Percentiles rank a stretch among this genome's conserved stretches.
Evolutionary conservation across 2,329 filamentous ascomycete genomes (phyloP).

Genomic region (Aspergillus sp.): DNA sequence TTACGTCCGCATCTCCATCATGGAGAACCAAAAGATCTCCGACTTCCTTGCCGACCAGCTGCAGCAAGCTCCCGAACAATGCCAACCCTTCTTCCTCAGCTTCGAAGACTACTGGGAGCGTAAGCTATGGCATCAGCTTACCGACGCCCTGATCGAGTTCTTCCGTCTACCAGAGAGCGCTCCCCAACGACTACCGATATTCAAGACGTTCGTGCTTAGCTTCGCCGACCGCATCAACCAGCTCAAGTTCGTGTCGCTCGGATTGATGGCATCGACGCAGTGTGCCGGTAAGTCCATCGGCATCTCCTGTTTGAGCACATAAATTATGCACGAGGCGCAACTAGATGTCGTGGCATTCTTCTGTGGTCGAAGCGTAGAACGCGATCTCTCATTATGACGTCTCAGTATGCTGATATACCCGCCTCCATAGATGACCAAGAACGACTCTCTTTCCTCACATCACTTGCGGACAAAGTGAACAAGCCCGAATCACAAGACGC

Average conservation of each 20-base stretch:
- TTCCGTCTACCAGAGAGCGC: constrained; percentile 81
- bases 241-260: constrained; percentile 90
- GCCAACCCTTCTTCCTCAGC: constrained; percentile 82
- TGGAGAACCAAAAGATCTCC: constrained; percentile 85
- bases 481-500: constrained; percentile 92
- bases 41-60: constrained; percentile 91
- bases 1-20: constrained; percentile 41
- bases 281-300: constrained; percentile 48
- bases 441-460: constrained; percentile 78
- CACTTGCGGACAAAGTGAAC: constrained; percentile 83
- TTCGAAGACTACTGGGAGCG: constrained; percentile 98
- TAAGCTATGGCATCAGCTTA: constrained; percentile 99
- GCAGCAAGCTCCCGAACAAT: constrained; percentile 80
- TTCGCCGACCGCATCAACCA: constrained; percentile 99
- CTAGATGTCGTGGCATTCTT: too few relatives aligned
- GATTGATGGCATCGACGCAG: constrained; percentile 80
- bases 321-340: too few relatives aligned
- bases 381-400: background rate
- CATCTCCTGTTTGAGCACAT: background rate
- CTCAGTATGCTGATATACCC: background rate
- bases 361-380: too few relatives aligned
- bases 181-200: constrained; percentile 81
- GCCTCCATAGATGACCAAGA: constrained; percentile 71
- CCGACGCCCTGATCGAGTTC: constrained; percentile 81
- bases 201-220: constrained; percentile 90